Evolutionary conservation across 305 asterid genomes (phyloP).

Genomic region (Fraxinus velutina): DNA sequence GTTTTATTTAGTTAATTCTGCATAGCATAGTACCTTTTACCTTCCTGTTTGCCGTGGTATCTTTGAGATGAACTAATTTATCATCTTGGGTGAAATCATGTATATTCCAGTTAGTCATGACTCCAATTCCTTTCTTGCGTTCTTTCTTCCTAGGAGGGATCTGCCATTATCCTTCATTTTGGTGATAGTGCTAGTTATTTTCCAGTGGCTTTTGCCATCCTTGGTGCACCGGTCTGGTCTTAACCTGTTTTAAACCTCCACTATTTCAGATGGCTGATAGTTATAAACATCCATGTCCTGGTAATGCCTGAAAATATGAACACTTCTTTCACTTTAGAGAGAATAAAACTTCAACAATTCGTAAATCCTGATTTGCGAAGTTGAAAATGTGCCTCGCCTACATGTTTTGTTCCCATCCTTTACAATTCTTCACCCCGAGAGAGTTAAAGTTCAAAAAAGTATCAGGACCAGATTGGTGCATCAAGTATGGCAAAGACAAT

Average conservation of each 20-base stretch:
- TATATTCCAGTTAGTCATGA: neutral
- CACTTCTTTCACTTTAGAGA: neutral
- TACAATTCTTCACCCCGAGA: neutral
- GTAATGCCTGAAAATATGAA: neutral
- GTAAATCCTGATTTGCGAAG: neutral
- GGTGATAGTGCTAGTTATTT: neutral
- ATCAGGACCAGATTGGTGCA: neutral
- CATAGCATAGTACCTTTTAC: neutral
- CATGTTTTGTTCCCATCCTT: neutral
- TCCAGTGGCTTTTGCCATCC: neutral
- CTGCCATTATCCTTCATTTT: neutral
- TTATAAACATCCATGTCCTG: neutral
- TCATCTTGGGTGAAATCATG: neutral
- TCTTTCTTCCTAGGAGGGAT: neutral
- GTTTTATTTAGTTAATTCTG: neutral
- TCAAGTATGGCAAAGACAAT: neutral
- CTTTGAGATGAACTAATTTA: neutral
- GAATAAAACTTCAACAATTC: neutral
- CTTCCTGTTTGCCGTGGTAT: neutral
- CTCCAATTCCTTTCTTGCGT: neutral
- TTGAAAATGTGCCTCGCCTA: neutral
- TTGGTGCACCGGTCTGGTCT: neutral
- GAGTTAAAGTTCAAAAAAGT: neutral
- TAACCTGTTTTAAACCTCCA: neutral
- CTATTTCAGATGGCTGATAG: neutral